Percentiles rank a stretch among this genome's conserved stretches.
phyloP scores from a whole-genome alignment of 345 rosid species.

The Hevea brasiliensis region DNA sequence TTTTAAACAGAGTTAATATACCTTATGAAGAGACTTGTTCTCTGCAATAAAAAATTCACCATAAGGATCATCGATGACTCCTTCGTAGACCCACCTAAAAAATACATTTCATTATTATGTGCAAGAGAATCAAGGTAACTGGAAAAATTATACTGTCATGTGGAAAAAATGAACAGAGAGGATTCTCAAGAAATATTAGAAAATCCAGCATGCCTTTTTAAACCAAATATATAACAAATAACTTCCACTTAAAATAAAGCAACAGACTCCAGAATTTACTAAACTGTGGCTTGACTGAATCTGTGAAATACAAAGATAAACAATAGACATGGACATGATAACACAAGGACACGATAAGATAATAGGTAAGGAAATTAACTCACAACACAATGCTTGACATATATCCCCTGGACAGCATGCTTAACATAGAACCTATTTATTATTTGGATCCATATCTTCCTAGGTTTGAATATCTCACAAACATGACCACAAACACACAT shows the following conservation, averaged over 20 bases:
- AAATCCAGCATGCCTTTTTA: not conserved
- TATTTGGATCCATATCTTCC: not conserved
- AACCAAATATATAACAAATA: not conserved
- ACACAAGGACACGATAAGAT: not conserved
- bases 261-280: not conserved
- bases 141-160: constrained; percentile 11
- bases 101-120: constrained; percentile 22
- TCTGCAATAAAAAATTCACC: constrained; percentile 95
- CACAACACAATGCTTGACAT: too few relatives aligned
- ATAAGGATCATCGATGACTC: constrained; percentile 93
- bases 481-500: not conserved
- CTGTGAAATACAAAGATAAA: not conserved
- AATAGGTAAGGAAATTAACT: not conserved
- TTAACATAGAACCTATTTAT: not conserved
- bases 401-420: not conserved
- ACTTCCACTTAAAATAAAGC: not conserved
- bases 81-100: constrained; percentile 98
- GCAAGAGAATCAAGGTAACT: constrained; percentile 20
- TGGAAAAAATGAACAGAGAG: not conserved
- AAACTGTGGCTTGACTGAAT: not conserved
- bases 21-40: constrained; percentile 88
- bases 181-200: constrained; percentile 8
- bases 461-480: not conserved
- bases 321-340: not conserved
- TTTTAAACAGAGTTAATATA: constrained; percentile 22